Conservation (phyloP, 2,329 filamentous ascomycete species). For the Botrytis paeoniae region DNA sequence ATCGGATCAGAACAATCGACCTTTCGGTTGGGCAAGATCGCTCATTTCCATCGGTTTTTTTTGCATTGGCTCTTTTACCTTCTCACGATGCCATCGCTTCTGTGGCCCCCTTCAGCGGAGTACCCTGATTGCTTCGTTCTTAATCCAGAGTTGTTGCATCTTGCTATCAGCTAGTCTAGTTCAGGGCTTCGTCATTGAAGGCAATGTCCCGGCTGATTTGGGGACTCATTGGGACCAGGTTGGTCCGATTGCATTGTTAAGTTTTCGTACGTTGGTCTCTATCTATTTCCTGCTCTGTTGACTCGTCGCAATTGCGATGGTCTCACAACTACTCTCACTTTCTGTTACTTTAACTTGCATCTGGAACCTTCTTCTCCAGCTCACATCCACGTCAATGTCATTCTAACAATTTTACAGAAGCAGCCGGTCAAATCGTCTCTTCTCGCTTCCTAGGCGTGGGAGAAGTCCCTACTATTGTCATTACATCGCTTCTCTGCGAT, state of each 20-base stretch:
- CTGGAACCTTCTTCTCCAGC: not conserved
- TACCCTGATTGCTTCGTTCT: slow-evolving; percentile 60
- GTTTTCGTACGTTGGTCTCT: slow-evolving; percentile 46
- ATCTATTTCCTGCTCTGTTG: not conserved
- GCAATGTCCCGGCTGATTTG: slow-evolving; percentile 10
- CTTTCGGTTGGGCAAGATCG: slow-evolving; percentile 67
- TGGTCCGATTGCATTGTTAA: slow-evolving; percentile 64
- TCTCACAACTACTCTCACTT: not conserved
- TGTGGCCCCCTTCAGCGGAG: slow-evolving; percentile 54
- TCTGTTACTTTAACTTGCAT: not conserved
- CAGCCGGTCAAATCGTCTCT: slow-evolving; percentile 70
- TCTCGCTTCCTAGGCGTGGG: slow-evolving; percentile 66
- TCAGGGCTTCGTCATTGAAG: slow-evolving; percentile 10
- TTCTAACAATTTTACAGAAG: slow-evolving; percentile 45
- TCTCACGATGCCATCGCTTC: slow-evolving; percentile 63
- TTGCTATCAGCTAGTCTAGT: slow-evolving; percentile 49
- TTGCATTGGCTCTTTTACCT: slow-evolving; percentile 68
- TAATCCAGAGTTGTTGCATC: slow-evolving; percentile 50
- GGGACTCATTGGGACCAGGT: slow-evolving; percentile 53
- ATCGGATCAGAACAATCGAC: slow-evolving; percentile 48
- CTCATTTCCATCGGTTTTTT: slow-evolving; percentile 66
- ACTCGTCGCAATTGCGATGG: not conserved
- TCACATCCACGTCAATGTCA: not conserved
- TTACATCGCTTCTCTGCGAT: slow-evolving; percentile 78
- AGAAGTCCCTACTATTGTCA: slow-evolving; percentile 68